Evolutionary conservation across 225 moss, liverwort and hornwort species (phyloP), one percentile per base, ranked within the genome.

Genomic region (Physcomitrium patens): DNA sequence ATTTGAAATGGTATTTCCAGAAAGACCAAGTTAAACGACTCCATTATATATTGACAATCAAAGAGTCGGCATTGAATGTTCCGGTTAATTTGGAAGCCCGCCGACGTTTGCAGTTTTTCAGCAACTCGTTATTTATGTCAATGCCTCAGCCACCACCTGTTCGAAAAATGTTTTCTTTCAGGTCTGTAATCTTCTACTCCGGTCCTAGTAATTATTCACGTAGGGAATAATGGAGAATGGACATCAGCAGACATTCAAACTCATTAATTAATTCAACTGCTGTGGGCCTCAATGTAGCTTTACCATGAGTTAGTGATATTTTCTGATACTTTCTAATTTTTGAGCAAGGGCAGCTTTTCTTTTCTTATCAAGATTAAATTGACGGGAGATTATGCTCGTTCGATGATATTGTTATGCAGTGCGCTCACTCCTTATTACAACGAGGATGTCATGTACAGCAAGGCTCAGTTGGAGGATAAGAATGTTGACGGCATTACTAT

Each of bases 11-110:
- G 14, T 37, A 10, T 76, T 58, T 16, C 27, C 81, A 86, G 88
- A 80, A 74, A 81, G 78, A 69, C 60, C 80, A 85, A 62, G 88
- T 77, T 55, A 27, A 60, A 65, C 78, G 88, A 46, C 88, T 89
- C 54, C 59, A 89, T 69, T 74, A 84, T 58, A 77, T 89, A 56
- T 62, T 89, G 16, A 69, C 76, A 44, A 89, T 89, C 79, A 89
- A 89, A 71, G 88, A 89, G 65, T 89, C 88, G 51, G 83, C 88
- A 44, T 79, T 89, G 66, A 89, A 84, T 68, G 84, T 89, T 48
- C 89, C 89, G 37, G 75, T 75, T 9, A 89, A 89, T 76, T 78
- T 89, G 80, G 89, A 89, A 80, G 89, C 89, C 71, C 86, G 89
- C n/a, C 86, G 89, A 54, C 87, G 89, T 41, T 80, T 89, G 76